Evolutionary conservation across 192 early-diverging fungal genomes (phyloP), one percentile per base, ranked within the genome.

Genomic region (Paraglomus occultum): DNA sequence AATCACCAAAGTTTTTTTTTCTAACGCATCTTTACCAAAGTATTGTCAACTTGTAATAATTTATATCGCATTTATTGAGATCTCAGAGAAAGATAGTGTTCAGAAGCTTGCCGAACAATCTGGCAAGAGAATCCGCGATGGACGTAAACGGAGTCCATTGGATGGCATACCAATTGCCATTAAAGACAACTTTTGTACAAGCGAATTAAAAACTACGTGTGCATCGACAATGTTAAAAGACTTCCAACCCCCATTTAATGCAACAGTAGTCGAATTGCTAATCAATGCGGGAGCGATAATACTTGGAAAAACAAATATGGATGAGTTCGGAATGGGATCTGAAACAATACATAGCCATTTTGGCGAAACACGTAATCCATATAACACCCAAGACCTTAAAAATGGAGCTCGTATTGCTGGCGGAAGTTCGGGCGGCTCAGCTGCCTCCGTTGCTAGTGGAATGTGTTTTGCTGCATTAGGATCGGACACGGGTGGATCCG

Each of bases 301-400:
- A n/a, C 77, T 90, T 5, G 94, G 90, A 20, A 94, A 93, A 64
- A 82, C 89, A 14, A 95, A 96, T 74, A 90, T 96, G 91, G 96
- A 98, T 76, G 94, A 98, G 75, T 98, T 95, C 87, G 96, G 93
- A 14, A 98, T 98, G 94, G 96, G 96, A 6, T 15, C 8, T 8
- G 52, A 31, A 15, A 64, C 17, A 64, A 61, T 31, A 73, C 11
- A 45, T 18, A 8, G 60, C 6, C 18, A 17, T 38, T 69, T 23
- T 54, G 20, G 38, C 46, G 0, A 69, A 14, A 5, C n/a, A 4
- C 40, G 12, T 44, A 6, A 42, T 69, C 18, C 15, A 51, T 51
- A 64, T 60, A 1, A 64, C 43, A 17, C 55, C n/a, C 63, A 71
- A 18, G 44, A 20, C 4, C n/a, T 72, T 18, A 51, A 72, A 9